Evolutionary conservation across 2,329 filamentous ascomycete genomes (phyloP), one percentile per base, ranked within the genome.

Genomic region (Elsinoe ampelina): DNA sequence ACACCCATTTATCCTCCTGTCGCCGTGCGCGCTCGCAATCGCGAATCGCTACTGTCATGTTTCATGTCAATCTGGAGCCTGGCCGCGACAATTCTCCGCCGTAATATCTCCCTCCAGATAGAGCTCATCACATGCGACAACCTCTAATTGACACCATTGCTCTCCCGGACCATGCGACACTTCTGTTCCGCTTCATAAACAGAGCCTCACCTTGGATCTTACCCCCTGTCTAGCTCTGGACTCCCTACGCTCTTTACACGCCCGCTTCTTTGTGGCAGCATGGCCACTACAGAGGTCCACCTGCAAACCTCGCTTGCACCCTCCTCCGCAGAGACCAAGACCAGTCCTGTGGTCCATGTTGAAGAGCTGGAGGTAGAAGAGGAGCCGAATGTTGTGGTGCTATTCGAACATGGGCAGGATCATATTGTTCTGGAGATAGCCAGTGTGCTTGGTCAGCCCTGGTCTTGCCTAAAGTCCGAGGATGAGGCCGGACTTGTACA

Each of bases 371-470:
- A 65, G 39, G 60, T 65, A 47, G 58, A 64, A 57, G 64, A 68
- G 51, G 63, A 66, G 62, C 73, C 73, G 55, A 69, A 72, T 61
- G 65, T 76, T 58, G 65, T 75, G 59, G 66, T 93, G 59, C 71
- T 92, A 15, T 89, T 85, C 68, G 83, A 85, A 10, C 75, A 76
- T 19, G 84, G 81, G 15, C 86, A 92, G 68, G 85, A 91, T 59
- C 78, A 80, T 39, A 87, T 93, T 61, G 82, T 91, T 26, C 80
- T 81, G 19, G 74, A 87, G 34, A 86, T 91, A 63, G 87, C 88
- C 22, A 86, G 92, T 64, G 84, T 92, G 6, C 72, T 93, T 41
- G 88, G 89, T 12, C 88, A 90, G 67, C 80, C 84, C 17, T 85
- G 80, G 71, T 80, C 78, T 58, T 74, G 85, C 42, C 80, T 80